These are phyloP conservation scores for Phytophthora nicotianae DNA, from an alignment of 352 stramenopile genomes.

Conservation along the genomic window DNA sequence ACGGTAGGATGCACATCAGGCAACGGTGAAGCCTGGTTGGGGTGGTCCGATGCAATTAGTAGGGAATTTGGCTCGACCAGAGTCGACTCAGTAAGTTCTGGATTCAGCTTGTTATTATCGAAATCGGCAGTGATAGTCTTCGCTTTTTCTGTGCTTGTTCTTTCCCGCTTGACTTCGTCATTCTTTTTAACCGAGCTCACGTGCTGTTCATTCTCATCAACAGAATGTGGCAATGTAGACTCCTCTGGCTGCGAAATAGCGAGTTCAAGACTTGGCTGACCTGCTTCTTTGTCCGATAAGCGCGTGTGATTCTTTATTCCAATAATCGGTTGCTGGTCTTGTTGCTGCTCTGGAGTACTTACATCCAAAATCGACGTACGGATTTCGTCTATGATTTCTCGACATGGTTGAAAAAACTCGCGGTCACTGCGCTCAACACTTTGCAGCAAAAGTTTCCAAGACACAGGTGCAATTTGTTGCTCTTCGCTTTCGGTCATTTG, in stretches of 20 bases:
- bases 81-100: not conserved
- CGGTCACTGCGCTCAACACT: constrained; percentile 45
- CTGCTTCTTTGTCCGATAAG: not conserved
- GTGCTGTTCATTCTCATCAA: not conserved
- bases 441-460: constrained; percentile 43
- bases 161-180: not conserved
- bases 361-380: constrained; percentile 24
- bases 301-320: not conserved
- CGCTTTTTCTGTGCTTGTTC: not conserved
- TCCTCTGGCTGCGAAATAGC: not conserved
- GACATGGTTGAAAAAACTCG: constrained; percentile 46
- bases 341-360: not conserved
- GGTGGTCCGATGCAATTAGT: not conserved
- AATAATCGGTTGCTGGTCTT: not conserved
- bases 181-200: not conserved
- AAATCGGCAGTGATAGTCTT: not conserved
- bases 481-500: constrained; percentile 6
- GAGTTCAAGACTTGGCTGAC: not conserved
- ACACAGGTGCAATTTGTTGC: not conserved
- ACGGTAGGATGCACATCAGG: not conserved
- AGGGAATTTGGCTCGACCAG: not conserved
- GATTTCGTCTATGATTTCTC: constrained; percentile 37
- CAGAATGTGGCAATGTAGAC: not conserved
- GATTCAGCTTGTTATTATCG: not conserved
- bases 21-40: not conserved